These are phyloP conservation scores for Jamesozyma lodderae DNA, from an alignment of 805 yeast genomes.

Conservation along the genomic window DNA sequence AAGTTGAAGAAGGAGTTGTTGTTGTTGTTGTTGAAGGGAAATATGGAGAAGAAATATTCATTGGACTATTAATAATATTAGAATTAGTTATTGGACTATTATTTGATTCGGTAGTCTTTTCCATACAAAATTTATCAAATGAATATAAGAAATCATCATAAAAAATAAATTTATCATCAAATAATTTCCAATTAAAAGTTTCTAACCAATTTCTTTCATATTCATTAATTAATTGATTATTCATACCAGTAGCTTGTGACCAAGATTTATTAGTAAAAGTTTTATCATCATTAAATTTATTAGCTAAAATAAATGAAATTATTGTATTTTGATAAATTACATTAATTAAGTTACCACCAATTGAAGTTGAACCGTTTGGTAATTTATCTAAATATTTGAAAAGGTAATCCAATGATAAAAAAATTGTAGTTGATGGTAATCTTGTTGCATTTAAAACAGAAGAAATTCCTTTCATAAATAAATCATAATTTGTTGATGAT, in stretches of 20 bases:
- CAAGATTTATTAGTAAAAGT: constrained; percentile 92
- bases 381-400: constrained; percentile 46
- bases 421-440: constrained; percentile 71
- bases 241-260: constrained; percentile 89
- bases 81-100: not conserved
- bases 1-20: constrained; percentile 10
- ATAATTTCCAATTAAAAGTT: constrained; percentile 51
- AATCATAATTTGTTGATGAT: constrained; percentile 20
- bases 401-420: constrained; percentile 71
- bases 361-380: constrained; percentile 26
- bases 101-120: not conserved
- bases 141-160: constrained; percentile 21
- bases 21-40: constrained; percentile 1
- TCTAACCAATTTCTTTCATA: constrained; percentile 66
- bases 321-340: constrained; percentile 48
- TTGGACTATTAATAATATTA: not conserved
- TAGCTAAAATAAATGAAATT: constrained; percentile 70
- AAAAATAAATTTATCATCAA: constrained; percentile 27
- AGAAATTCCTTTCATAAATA: constrained; percentile 50
- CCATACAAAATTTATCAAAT: constrained; percentile 18
- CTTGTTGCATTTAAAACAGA: constrained; percentile 80
- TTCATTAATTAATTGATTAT: constrained; percentile 48
- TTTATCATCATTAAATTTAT: constrained; percentile 92
- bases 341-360: constrained; percentile 29
- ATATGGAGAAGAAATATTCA: constrained; percentile 4